These are phyloP conservation scores for Lactarius hengduanensis DNA, from an alignment of 768 basidiomycete genomes.

Conservation along the genomic window DNA sequence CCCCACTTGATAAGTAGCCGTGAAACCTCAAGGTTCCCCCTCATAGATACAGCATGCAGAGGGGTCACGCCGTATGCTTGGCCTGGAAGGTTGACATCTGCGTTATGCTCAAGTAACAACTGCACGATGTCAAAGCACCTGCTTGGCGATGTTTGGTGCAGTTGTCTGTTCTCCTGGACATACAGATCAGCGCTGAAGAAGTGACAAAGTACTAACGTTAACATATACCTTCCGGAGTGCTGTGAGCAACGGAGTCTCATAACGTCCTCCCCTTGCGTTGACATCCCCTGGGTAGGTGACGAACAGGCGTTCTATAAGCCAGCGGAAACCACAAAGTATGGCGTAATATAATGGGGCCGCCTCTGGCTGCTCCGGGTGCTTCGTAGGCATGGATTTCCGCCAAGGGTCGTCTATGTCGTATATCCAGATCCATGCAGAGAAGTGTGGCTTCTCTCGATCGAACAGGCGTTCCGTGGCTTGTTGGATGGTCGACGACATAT, in stretches of 20 bases:
- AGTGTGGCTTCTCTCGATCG: background rate
- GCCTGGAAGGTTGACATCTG: background rate
- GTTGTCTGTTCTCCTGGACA: too few relatives aligned
- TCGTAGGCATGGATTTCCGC: background rate
- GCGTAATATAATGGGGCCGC: background rate
- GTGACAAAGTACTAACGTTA: background rate
- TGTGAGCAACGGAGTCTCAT: background rate
- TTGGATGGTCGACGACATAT: background rate
- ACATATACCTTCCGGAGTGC: background rate
- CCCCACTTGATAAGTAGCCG: background rate
- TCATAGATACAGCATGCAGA: too few relatives aligned
- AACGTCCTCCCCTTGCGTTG: background rate
- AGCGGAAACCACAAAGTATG: background rate
- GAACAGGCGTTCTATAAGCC: background rate
- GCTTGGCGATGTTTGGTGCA: background rate
- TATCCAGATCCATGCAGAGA: background rate
- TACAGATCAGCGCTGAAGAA: too few relatives aligned
- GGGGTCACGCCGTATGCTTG: too few relatives aligned
- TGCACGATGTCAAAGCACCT: background rate
- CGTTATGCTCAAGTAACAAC: background rate
- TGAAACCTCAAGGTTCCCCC: too few relatives aligned
- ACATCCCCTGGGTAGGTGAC: background rate
- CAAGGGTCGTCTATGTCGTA: background rate
- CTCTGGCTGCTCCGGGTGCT: background rate
- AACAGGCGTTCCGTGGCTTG: background rate